Conservation (phyloP, 768 basidiomycete genomes). For the Cubamyces lactineus region DNA sequence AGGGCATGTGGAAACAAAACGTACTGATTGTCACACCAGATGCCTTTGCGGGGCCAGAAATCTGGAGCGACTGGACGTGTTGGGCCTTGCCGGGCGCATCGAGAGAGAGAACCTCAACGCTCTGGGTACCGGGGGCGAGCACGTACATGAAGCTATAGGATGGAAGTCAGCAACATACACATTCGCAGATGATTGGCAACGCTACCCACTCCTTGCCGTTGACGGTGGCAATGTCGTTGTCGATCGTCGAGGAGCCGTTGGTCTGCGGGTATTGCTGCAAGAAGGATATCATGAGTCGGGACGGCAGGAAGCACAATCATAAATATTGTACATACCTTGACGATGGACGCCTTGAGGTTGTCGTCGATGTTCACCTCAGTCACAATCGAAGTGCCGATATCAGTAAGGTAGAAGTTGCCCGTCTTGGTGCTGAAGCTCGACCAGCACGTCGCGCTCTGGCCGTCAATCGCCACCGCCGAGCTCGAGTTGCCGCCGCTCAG, state of each 20-base stretch:
- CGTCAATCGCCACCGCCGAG: constrained; percentile 30
- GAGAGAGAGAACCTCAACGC: constrained; percentile 30
- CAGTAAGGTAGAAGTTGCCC: constrained; percentile 38
- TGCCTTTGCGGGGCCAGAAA: constrained; percentile 19
- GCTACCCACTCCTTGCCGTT: constrained; percentile 26
- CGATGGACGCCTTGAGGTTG: constrained; percentile 48
- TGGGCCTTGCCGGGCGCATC: constrained; percentile 26
- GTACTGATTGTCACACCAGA: constrained; percentile 25
- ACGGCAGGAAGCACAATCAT: too few species aligned
- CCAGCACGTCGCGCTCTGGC: constrained; percentile 39
- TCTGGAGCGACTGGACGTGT: constrained; percentile 19
- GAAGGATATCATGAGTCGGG: not conserved
- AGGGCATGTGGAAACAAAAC: not conserved
- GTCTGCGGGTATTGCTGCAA: constrained; percentile 30
- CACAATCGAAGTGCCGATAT: constrained; percentile 33
- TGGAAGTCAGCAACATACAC: not conserved
- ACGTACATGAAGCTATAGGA: constrained; percentile 30
- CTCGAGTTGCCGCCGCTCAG: constrained; percentile 26
- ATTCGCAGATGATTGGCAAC: not conserved
- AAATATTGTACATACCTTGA: constrained; percentile 37
- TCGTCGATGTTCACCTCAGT: constrained; percentile 52
- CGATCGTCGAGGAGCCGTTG: constrained; percentile 24
- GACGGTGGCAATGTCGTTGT: constrained; percentile 29
- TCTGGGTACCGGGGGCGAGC: constrained; percentile 24
- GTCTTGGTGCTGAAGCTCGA: constrained; percentile 34